These are phyloP conservation scores for Talaromyces islandicus DNA, from an alignment of 2,329 filamentous ascomycete species.

Conservation along the genomic window DNA sequence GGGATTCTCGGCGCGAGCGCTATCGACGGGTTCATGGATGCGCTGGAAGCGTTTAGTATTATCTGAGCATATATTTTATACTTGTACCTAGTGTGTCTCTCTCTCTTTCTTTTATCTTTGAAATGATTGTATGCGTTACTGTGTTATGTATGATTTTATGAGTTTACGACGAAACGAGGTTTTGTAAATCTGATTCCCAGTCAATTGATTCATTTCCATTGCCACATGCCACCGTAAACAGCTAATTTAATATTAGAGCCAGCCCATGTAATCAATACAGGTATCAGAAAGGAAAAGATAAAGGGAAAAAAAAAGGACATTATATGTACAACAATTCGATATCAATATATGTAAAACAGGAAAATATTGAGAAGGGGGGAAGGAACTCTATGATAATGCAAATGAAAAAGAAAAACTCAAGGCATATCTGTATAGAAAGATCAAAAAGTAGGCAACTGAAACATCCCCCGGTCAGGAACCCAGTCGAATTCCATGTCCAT, in stretches of 20 bases:
- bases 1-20: slow-evolving; percentile 31
- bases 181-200: not conserved
- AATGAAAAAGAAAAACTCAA: not conserved
- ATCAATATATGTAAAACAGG: not conserved
- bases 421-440: not conserved
- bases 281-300: not conserved
- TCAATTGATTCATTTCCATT: not conserved
- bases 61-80: not conserved
- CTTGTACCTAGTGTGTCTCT: no score
- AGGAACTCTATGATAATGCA: not conserved
- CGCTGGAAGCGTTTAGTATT: slow-evolving; percentile 28
- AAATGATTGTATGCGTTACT: not conserved
- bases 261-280: not conserved
- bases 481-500: slow-evolving; percentile 13
- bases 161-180: not conserved
- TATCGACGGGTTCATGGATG: slow-evolving; percentile 34
- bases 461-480: slow-evolving; percentile 12
- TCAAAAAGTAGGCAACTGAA: slow-evolving; percentile 9
- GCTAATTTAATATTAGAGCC: not conserved
- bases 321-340: not conserved
- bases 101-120: not conserved
- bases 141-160: not conserved
- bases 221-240: not conserved
- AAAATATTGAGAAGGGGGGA: not conserved
- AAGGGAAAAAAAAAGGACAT: not conserved